Evolutionary conservation across 805 yeast genomes (phyloP).

Genomic region (Ogataea pini): DNA sequence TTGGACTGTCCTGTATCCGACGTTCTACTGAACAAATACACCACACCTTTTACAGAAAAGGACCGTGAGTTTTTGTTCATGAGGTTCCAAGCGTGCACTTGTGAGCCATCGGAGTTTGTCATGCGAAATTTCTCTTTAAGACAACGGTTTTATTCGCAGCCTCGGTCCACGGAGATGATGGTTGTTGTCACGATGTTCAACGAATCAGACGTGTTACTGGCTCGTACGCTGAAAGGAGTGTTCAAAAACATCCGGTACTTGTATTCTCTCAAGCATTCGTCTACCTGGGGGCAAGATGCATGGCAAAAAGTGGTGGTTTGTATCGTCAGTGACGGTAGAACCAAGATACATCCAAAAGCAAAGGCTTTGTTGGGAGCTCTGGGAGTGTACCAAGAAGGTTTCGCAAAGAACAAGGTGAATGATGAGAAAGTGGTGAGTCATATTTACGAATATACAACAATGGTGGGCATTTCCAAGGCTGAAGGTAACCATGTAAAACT

Average conservation of each 20-base stretch:
- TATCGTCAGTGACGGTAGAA: slow-evolving; percentile 89
- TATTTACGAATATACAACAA: slow-evolving; percentile 89
- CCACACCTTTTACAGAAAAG: slow-evolving; percentile 43
- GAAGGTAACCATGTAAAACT: slow-evolving; percentile 60
- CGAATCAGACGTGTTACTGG: slow-evolving; percentile 80
- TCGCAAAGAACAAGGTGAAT: slow-evolving; percentile 88
- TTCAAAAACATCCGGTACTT: slow-evolving; percentile 83
- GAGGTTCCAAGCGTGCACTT: slow-evolving; percentile 93
- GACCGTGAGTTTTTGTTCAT: slow-evolving; percentile 72
- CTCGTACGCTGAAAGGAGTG: slow-evolving; percentile 85
- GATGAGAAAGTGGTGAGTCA: slow-evolving; percentile 81
- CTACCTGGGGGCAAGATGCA: slow-evolving; percentile 90
- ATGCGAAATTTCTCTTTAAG: slow-evolving; percentile 71
- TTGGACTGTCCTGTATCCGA: slow-evolving; percentile 89
- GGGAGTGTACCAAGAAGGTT: slow-evolving; percentile 94
- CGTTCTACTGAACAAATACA: slow-evolving; percentile 54
- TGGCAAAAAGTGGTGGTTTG: slow-evolving; percentile 94
- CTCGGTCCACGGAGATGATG: slow-evolving; percentile 82
- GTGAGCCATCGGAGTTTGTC: slow-evolving; percentile 77
- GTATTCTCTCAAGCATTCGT: slow-evolving; percentile 58
- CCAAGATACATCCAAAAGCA: slow-evolving; percentile 76
- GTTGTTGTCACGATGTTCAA: slow-evolving; percentile 89
- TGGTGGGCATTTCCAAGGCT: slow-evolving; percentile 78
- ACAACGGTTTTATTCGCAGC: slow-evolving; percentile 74
- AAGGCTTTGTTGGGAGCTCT: slow-evolving; percentile 79